phyloP scores from a whole-genome alignment of 352 stramenopile genomes.

The Globisporangium perplexum region DNA sequence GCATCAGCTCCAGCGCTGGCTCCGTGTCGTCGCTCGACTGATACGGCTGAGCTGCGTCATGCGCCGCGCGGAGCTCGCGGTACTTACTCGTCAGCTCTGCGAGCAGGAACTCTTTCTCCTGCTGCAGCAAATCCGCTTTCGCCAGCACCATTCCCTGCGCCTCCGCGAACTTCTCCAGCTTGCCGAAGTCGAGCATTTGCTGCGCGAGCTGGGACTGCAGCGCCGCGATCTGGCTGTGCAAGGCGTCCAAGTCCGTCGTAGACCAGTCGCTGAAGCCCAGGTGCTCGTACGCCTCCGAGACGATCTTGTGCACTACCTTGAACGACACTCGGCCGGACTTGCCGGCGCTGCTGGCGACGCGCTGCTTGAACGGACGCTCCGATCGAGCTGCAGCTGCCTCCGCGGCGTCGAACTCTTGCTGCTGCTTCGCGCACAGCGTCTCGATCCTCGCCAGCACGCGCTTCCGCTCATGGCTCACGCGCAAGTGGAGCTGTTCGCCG shows the following conservation, averaged over 20 bases:
- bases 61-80: constrained; percentile 22
- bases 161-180: constrained; percentile 9
- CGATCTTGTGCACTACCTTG: constrained; percentile 21
- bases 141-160: constrained; percentile 32
- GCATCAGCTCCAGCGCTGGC: background rate
- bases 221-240: constrained; percentile 20
- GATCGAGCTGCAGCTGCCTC: constrained; percentile 1
- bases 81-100: constrained; percentile 42
- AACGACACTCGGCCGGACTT: constrained; percentile 14
- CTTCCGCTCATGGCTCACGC: constrained; percentile 49
- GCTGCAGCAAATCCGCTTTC: constrained; percentile 30
- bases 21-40: constrained; percentile 5
- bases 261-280: constrained; percentile 41
- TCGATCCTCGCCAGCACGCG: constrained; percentile 45
- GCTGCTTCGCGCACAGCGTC: constrained; percentile 24
- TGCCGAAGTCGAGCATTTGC: constrained; percentile 12
- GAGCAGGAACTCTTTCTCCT: constrained; percentile 57
- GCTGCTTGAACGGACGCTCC: background rate
- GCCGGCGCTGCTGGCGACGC: constrained; percentile 2
- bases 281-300: constrained; percentile 38
- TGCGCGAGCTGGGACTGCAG: constrained; percentile 17
- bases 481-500: constrained; percentile 43
- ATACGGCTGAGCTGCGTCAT: constrained; percentile 10
- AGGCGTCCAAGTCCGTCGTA: constrained; percentile 38
- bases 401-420: constrained; percentile 1